Evolutionary conservation across 352 stramenopile species (phyloP).

Genomic region (Pythium pyrilobum): DNA sequence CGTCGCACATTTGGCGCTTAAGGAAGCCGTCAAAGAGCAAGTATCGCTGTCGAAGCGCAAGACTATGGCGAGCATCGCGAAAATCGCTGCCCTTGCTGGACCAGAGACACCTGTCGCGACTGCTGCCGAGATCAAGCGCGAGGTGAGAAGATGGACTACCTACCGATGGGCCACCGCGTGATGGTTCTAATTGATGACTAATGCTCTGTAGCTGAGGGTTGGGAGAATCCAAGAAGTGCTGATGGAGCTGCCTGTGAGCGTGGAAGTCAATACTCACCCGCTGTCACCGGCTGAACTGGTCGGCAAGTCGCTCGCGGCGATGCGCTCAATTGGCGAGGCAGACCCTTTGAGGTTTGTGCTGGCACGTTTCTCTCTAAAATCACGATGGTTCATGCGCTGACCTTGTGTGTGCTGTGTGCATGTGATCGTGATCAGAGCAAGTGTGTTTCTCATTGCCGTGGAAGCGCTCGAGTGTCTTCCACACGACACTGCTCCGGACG

Average conservation of each 20-base stretch:
- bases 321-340: constrained; percentile 31
- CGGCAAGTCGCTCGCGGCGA: constrained; percentile 41
- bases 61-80: constrained; percentile 73
- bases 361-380: not conserved
- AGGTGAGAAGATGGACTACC: constrained; percentile 43
- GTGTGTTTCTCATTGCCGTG: constrained; percentile 62
- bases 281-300: constrained; percentile 40
- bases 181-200: not conserved
- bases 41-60: constrained; percentile 56
- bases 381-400: not conserved
- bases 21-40: constrained; percentile 46
- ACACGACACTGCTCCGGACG: constrained; percentile 21
- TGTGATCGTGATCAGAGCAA: constrained; percentile 31
- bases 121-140: constrained; percentile 47
- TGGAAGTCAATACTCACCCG: constrained; percentile 31
- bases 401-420: no score
- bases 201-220: constrained; percentile 34
- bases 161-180: no score
- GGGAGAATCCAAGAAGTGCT: constrained; percentile 60
- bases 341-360: constrained; percentile 45
- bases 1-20: constrained; percentile 43
- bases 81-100: constrained; percentile 67
- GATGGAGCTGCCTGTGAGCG: constrained; percentile 43
- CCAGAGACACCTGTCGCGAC: constrained; percentile 31
- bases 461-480: constrained; percentile 60